Evolutionary conservation across 306 rosid species (phyloP).

Genomic region (Begonia peltatifolia): DNA sequence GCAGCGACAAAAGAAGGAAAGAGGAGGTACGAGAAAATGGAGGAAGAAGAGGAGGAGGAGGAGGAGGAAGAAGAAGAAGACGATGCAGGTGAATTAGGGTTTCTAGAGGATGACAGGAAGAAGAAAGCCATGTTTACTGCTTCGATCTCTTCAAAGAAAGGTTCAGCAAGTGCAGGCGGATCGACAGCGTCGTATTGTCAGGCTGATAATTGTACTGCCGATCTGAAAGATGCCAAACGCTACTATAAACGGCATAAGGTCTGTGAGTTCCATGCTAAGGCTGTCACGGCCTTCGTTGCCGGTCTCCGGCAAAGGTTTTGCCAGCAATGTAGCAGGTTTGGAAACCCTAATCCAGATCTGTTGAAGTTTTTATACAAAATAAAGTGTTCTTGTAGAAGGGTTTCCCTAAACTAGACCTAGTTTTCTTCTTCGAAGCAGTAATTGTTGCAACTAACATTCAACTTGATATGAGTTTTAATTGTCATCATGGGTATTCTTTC

Average conservation of each 20-base stretch:
- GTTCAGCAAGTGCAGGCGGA: constrained; percentile 27
- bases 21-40: constrained; percentile 23
- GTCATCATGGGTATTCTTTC: neutral
- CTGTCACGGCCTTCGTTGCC: constrained; percentile 34
- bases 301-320: constrained; percentile 67
- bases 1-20: constrained; percentile 44
- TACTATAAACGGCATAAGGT: constrained; percentile 86
- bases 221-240: constrained; percentile 51
- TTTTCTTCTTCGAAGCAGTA: neutral
- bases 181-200: constrained; percentile 43
- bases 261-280: constrained; percentile 76
- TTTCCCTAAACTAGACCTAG: neutral
- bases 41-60: constrained; percentile 21
- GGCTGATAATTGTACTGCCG: constrained; percentile 55
- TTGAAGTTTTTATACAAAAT: neutral
- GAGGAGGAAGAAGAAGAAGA: constrained; percentile 31
- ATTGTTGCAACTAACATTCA: neutral
- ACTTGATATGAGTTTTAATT: neutral
- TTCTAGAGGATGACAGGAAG: constrained; percentile 32
- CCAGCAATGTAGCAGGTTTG: constrained; percentile 97
- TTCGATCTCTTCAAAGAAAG: constrained; percentile 22
- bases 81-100: constrained; percentile 13
- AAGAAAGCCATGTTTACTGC: constrained; percentile 15
- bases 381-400: no score
- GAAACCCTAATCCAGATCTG: constrained; percentile 38